A percentile compares a stretch with the other conserved stretches of the same genome.
phyloP scores from a whole-genome alignment of 768 basidiomycete species.

The Neoboletus subvelutipes region DNA sequence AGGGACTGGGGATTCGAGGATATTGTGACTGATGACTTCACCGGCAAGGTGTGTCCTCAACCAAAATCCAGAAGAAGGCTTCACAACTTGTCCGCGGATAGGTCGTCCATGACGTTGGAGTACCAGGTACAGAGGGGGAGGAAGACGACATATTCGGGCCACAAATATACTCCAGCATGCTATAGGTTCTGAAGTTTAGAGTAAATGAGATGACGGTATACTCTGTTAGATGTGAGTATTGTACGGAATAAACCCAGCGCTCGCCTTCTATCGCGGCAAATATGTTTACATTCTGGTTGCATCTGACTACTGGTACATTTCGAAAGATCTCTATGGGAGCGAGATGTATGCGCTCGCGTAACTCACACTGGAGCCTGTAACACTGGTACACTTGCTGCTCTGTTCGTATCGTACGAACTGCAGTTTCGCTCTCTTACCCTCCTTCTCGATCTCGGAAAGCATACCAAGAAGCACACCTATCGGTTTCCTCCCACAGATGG shows the following conservation, averaged over 20 bases:
- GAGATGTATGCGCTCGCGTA: constrained; percentile 89
- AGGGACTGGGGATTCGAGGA: constrained; percentile 86
- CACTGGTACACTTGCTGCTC: constrained; percentile 68
- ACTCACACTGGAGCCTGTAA: constrained; percentile 88
- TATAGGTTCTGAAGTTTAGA: constrained; percentile 7
- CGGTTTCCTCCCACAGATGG: constrained; percentile 95
- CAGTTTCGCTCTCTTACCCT: constrained; percentile 38
- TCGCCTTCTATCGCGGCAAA: not conserved
- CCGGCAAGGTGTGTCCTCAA: constrained; percentile 53
- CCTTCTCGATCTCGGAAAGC: constrained; percentile 54
- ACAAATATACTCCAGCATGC: constrained; percentile 35
- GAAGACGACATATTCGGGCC: constrained; percentile 56
- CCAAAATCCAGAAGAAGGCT: not conserved
- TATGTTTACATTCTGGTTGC: constrained; percentile 1
- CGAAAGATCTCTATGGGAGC: constrained; percentile 36
- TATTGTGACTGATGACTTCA: constrained; percentile 45
- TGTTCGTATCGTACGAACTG: constrained; percentile 94
- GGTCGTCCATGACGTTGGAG: constrained; percentile 72
- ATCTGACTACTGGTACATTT: constrained; percentile 3
- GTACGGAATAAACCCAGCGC: not conserved
- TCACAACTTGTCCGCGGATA: constrained; percentile 25
- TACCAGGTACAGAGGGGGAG: constrained; percentile 63
- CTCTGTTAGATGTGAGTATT: not conserved
- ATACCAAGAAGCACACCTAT: constrained; percentile 91
- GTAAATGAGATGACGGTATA: not conserved